Evolutionary conservation across 257 asterid genomes (phyloP).

Genomic region (Dorcoceras hygrometricum): DNA sequence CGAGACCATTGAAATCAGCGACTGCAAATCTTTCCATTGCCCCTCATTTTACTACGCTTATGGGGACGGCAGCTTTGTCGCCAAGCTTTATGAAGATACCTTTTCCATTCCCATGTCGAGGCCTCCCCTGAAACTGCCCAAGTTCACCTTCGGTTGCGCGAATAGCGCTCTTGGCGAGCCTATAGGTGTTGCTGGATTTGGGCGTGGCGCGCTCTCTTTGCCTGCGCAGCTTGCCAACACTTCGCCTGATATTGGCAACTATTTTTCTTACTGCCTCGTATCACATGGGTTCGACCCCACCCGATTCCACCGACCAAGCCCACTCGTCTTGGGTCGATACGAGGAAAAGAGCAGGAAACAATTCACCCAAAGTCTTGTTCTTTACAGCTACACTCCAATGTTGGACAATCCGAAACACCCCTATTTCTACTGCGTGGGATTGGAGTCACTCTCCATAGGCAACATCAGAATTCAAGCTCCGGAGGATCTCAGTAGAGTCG

Average conservation of each 20-base stretch:
- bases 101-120: conserved; percentile 46
- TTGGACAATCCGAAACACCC: conserved; percentile 69
- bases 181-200: conserved; percentile 93
- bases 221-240: conserved; percentile 70
- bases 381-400: conserved; percentile 68
- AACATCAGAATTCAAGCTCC: conserved; percentile 50
- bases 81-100: conserved; percentile 46
- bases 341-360: conserved; percentile 25
- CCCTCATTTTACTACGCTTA: conserved; percentile 92
- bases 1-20: conserved; percentile 62
- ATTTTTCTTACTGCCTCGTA: conserved; percentile 80
- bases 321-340: conserved; percentile 72
- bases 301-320: conserved; percentile 52
- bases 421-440: conserved; percentile 67
- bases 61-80: conserved; percentile 90
- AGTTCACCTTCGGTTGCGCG: conserved; percentile 89
- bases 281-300: conserved; percentile 55
- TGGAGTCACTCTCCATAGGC: conserved; percentile 67
- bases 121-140: conserved; percentile 38
- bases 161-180: conserved; percentile 83
- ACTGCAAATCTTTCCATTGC: conserved; percentile 50
- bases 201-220: conserved; percentile 73
- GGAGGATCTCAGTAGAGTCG: conserved; percentile 46
- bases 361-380: conserved; percentile 15
- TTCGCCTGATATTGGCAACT: conserved; percentile 69